phyloP scores from a whole-genome alignment of 2,329 filamentous ascomycete species.

The Coniochaeta hoffmannii region DNA sequence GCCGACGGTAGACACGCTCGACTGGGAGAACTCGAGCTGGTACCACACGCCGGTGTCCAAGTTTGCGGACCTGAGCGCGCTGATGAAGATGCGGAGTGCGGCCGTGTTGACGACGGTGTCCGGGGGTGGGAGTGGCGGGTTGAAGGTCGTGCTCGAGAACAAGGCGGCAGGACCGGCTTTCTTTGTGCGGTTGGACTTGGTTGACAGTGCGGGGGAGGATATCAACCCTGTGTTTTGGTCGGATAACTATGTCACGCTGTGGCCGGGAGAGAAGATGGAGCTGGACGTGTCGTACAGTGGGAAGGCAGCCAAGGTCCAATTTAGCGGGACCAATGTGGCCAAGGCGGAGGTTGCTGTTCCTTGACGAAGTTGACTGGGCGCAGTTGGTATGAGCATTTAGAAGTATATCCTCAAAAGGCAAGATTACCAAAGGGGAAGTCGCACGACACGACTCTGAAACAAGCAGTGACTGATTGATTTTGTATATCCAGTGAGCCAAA shows the following conservation, averaged over 20 bases:
- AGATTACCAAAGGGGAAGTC: too few species aligned
- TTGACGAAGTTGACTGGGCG: too few species aligned
- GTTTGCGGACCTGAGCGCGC: conserved; percentile 39
- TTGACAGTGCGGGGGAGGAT: conserved; percentile 34
- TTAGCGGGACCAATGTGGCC: conserved; percentile 14
- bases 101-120: conserved; percentile 23
- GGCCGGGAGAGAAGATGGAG: conserved; percentile 43
- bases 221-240: conserved; percentile 48
- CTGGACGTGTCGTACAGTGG: conserved; percentile 21
- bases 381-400: too few species aligned
- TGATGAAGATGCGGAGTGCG: conserved; percentile 31
- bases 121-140: conserved; percentile 3
- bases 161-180: conserved; percentile 44
- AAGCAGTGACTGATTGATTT: too few species aligned
- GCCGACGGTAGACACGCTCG: conserved; percentile 35
- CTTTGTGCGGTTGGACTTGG: conserved; percentile 45
- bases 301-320: conserved; percentile 6
- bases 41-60: conserved; percentile 48
- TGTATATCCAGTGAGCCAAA: too few species aligned
- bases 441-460: too few species aligned
- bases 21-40: conserved; percentile 52
- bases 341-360: conserved; percentile 3
- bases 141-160: conserved; percentile 42
- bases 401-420: too few species aligned
- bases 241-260: conserved; percentile 57